These are phyloP conservation scores for Eucalyptus virginea DNA, from an alignment of 345 rosid genomes.

Conservation along the genomic window DNA sequence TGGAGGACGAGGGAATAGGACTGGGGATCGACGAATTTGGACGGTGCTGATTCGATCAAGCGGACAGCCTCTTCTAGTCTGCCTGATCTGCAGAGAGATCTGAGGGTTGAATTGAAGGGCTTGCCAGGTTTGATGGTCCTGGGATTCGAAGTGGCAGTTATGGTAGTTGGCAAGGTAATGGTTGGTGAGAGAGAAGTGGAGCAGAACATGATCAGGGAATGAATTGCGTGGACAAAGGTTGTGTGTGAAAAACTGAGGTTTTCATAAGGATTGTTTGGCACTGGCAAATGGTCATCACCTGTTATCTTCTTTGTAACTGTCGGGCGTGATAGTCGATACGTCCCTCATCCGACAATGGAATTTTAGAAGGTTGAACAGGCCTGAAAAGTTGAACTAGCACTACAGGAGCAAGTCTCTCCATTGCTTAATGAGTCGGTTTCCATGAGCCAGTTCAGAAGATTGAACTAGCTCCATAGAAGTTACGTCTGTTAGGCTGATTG, in stretches of 20 bases:
- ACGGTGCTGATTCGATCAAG: slow-evolving; percentile 11
- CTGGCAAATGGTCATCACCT: neutral
- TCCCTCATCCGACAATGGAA: neutral
- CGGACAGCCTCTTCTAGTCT: slow-evolving; percentile 12
- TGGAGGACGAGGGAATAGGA: slow-evolving; percentile 23
- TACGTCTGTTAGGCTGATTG: neutral
- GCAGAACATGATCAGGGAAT: neutral
- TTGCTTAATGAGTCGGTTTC: neutral
- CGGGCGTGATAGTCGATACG: neutral
- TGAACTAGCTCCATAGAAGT: neutral
- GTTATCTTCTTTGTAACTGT: neutral
- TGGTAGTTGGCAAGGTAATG: neutral
- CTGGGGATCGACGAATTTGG: neutral
- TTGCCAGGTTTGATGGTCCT: neutral
- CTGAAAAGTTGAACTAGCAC: neutral
- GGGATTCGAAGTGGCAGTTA: neutral
- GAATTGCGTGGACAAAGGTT: neutral
- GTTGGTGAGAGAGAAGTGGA: slow-evolving; percentile 2
- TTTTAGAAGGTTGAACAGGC: neutral
- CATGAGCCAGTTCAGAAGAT: neutral
- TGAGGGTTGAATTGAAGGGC: slow-evolving; percentile 1
- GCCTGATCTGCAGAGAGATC: slow-evolving; percentile 5
- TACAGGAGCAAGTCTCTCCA: neutral
- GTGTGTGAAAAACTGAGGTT: neutral
- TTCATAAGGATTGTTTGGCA: neutral